These are phyloP conservation scores for Mycotypha africana DNA, from an alignment of 371 early-diverging fungal species.

Conservation along the genomic window DNA sequence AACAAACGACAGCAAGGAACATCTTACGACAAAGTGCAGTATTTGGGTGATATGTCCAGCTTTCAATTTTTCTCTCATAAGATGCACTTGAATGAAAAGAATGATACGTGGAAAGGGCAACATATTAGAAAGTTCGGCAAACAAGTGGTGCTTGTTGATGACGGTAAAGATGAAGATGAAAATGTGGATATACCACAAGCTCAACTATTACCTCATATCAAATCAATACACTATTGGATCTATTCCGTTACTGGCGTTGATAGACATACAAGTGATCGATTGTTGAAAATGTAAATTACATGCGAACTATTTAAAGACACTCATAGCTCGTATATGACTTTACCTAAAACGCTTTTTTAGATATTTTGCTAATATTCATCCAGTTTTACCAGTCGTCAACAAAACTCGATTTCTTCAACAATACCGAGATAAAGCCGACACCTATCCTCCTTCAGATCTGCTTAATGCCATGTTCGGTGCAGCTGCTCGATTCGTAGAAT, in stretches of 20 bases:
- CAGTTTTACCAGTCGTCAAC: conserved; percentile 42
- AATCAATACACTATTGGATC: conserved; percentile 30
- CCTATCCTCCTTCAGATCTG: conserved; percentile 32
- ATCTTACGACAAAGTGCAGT: conserved; percentile 31
- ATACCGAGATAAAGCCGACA: conserved; percentile 33
- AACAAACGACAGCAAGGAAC: conserved; percentile 15
- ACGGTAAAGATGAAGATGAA: conserved; percentile 10
- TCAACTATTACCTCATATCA: conserved; percentile 5
- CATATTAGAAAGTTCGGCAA: conserved; percentile 36
- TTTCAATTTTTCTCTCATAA: conserved; percentile 40
- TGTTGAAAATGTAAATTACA: conserved; percentile 32
- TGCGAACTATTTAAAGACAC: neutral
- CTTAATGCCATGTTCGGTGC: conserved; percentile 48
- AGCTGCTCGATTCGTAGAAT: conserved; percentile 41
- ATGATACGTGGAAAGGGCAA: conserved; percentile 28
- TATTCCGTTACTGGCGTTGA: conserved; percentile 33
- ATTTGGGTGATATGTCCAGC: conserved; percentile 37
- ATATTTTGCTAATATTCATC: conserved; percentile 43
- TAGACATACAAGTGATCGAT: conserved; percentile 30
- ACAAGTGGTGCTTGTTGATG: conserved; percentile 30
- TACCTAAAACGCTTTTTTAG: conserved; percentile 7
- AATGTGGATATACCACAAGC: conserved; percentile 1
- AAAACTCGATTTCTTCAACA: conserved; percentile 35
- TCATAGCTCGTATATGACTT: no score
- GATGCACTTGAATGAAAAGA: conserved; percentile 22